phyloP scores from a whole-genome alignment of 495 filamentous ascomycete species.

The Halenospora varia region DNA sequence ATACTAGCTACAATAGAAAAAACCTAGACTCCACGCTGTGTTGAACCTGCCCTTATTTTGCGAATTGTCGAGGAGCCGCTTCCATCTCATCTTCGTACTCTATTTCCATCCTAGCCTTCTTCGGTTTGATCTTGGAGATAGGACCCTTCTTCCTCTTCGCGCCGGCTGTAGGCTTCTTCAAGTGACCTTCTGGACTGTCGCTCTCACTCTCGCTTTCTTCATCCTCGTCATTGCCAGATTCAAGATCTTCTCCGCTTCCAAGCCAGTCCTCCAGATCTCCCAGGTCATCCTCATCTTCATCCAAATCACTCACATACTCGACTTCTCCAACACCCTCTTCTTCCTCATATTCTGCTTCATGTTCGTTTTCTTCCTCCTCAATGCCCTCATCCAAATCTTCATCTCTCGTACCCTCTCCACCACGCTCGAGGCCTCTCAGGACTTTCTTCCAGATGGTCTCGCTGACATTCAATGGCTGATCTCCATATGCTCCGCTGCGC shows the following conservation, averaged over 20 bases:
- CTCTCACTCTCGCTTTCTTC: slow-evolving; percentile 43
- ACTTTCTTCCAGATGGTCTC: slow-evolving; percentile 98
- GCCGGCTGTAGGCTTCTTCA: slow-evolving; percentile 44
- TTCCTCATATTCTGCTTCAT: slow-evolving; percentile 61
- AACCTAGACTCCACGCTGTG: too few species aligned
- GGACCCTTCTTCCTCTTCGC: slow-evolving; percentile 64
- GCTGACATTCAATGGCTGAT: slow-evolving; percentile 89
- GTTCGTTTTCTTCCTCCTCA: slow-evolving; percentile 75
- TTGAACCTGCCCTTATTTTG: too few species aligned
- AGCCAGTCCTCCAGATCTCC: slow-evolving; percentile 35
- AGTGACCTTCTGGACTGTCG: slow-evolving; percentile 47
- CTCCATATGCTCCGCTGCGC: slow-evolving; percentile 90
- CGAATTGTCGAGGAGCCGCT: slow-evolving; percentile 13
- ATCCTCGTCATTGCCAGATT: slow-evolving; percentile 42
- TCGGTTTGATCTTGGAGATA: slow-evolving; percentile 52
- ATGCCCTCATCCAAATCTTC: slow-evolving; percentile 81
- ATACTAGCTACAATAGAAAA: too few species aligned
- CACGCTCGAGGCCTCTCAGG: slow-evolving; percentile 79
- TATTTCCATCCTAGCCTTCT: slow-evolving; percentile 66
- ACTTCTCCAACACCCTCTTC: slow-evolving; percentile 69
- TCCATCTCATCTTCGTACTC: slow-evolving; percentile 64
- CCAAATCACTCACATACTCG: slow-evolving; percentile 73
- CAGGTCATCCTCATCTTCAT: slow-evolving; percentile 45
- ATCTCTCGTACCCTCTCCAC: slow-evolving; percentile 79
- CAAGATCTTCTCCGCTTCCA: slow-evolving; percentile 45